Evolutionary conservation across 176 grass and related monocot species (phyloP).

Genomic region (Chloris gayana): DNA sequence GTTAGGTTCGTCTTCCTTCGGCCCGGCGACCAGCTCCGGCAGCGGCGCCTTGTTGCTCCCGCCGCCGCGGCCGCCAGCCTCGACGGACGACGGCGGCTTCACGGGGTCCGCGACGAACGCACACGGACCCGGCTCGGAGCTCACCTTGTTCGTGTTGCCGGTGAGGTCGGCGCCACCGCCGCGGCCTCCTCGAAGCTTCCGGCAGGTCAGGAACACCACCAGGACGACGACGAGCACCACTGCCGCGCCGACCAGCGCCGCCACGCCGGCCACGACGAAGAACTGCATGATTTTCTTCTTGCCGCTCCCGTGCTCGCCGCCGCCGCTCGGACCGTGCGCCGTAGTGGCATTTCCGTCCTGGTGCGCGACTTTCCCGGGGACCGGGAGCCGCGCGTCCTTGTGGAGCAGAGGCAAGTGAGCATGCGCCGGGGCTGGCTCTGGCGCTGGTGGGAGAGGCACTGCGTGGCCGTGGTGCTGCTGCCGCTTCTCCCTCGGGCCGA

Average conservation of each 20-base stretch:
- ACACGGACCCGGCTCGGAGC: conserved; percentile 72
- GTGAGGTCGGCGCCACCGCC: conserved; percentile 20
- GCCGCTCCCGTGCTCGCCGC: conserved; percentile 12
- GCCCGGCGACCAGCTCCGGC: background rate
- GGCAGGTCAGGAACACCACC: conserved; percentile 53
- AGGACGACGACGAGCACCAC: conserved; percentile 44
- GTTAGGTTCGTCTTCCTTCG: background rate
- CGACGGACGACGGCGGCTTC: conserved; percentile 45
- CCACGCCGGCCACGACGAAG: conserved; percentile 32
- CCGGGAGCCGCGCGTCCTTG: conserved; percentile 38
- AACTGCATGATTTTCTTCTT: conserved; percentile 39
- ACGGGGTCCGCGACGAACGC: conserved; percentile 67
- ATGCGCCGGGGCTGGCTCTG: conserved; percentile 12
- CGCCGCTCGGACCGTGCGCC: conserved; percentile 16
- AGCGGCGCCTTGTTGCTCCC: background rate
- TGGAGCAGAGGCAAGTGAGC: conserved; percentile 28
- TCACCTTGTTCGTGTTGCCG: conserved; percentile 70
- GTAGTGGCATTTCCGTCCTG: background rate
- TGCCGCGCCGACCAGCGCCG: conserved; percentile 38
- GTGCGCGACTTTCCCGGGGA: conserved; percentile 18
- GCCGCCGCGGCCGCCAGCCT: conserved; percentile 13
- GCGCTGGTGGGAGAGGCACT: conserved; percentile 1
- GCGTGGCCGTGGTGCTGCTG: conserved; percentile 9
- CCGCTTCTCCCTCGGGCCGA: background rate
- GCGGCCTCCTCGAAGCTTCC: conserved; percentile 34